Conservation (phyloP, 768 basidiomycete species). For the Mycena vitilis region DNA sequence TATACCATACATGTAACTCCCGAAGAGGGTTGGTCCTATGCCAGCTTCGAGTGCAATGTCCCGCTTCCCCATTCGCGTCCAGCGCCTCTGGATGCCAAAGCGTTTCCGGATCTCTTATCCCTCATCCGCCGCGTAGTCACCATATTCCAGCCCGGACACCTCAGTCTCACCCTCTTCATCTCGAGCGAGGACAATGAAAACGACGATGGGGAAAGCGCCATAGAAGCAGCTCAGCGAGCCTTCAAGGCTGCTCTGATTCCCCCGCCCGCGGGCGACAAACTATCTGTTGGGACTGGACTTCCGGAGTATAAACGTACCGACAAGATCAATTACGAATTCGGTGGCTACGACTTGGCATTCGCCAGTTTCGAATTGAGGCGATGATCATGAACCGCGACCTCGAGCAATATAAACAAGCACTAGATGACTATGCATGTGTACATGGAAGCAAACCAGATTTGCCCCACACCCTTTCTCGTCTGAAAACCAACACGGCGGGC, state of each 20-base stretch:
- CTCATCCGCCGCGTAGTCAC: constrained; percentile 89
- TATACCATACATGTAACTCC: constrained; percentile 99
- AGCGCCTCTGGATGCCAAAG: constrained; percentile 42
- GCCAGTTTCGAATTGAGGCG: constrained; percentile 77
- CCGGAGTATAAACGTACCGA: constrained; percentile 82
- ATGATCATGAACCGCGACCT: constrained; percentile 42
- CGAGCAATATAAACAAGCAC: constrained; percentile 2
- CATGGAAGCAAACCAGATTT: constrained; percentile 19
- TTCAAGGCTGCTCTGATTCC: constrained; percentile 75
- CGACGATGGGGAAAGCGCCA: constrained; percentile 59
- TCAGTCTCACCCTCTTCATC: constrained; percentile 92
- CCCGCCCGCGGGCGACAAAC: constrained; percentile 25
- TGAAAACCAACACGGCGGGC: constrained; percentile 8
- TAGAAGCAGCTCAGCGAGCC: constrained; percentile 80
- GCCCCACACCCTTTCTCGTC: constrained; percentile 14
- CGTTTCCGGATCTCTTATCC: constrained; percentile 80
- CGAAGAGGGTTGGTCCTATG: constrained; percentile 98
- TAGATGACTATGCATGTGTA: constrained; percentile 23
- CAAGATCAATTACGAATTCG: constrained; percentile 98
- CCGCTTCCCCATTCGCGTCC: constrained; percentile 62
- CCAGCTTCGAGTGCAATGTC: constrained; percentile 99
- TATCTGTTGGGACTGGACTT: constrained; percentile 3
- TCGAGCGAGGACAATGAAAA: constrained; percentile 69
- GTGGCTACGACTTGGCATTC: constrained; percentile 91
- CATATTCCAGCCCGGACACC: constrained; percentile 91